Evolutionary conservation across 2,329 filamentous ascomycete genomes (phyloP), one percentile per base, ranked within the genome.

Genomic region (Talaromyces marneffei): DNA sequence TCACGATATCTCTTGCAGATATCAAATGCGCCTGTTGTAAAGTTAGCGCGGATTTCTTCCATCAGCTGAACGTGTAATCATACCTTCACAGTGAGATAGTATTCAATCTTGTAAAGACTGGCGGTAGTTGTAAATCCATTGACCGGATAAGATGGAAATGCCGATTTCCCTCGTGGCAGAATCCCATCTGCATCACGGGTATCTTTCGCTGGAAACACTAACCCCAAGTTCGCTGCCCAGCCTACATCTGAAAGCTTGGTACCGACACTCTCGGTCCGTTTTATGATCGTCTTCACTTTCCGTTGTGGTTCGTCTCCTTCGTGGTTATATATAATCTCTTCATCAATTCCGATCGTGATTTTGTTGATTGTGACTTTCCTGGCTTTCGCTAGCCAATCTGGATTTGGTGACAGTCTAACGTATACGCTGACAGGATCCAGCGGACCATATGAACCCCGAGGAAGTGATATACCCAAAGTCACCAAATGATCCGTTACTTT

Each of bases 271-370:
- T 97, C 91, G 1, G 88, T 88, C 68, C 93, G 89, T 74, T 92
- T 94, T 27, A 90, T 88, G 66, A 99, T 80, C 61, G 87, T 89
- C 75, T 96, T 97, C 67, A 91, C 81, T 75, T 96, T 97, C 66
- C 91, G 90, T 33, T 90, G 90, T 29, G 92, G 92, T 72, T 97
- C 94, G 71, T 97, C 94, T 54, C 94, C 94, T 76, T 97, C 93
- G 31, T 94, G 94, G 67, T 99, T 97, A 77, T 90, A 99, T n/a
- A 94, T 95, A 62, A 97, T 96, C 73, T 97, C 93, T 76, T 99
- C 94, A 71, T 97, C 94, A 68, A 99, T 95, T 12, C 87, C 86
- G 44, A 97, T 87, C 1, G 92, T 96, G 67, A 99, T 94, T 71
- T 94, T 94, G 71, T 92, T 88, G 70, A 99, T 95, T 46, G 91